Percentiles rank a stretch among this genome's conserved stretches.
phyloP scores from a whole-genome alignment of 768 basidiomycete genomes.

The Lactifluus rugatus region DNA sequence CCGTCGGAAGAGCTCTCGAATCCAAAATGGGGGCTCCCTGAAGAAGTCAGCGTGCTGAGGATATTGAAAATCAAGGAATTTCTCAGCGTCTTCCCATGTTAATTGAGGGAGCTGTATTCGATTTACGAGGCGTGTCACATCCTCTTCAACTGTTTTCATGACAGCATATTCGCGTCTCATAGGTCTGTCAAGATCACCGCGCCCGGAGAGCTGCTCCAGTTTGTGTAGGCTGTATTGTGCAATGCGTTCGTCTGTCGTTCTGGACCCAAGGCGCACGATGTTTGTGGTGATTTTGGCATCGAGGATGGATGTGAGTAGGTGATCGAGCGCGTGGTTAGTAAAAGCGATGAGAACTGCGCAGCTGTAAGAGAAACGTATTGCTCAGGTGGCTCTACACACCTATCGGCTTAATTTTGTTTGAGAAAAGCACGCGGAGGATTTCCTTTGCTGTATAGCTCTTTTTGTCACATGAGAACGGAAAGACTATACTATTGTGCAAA shows the following conservation, averaged over 20 bases:
- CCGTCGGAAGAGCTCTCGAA: not conserved
- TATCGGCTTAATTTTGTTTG: constrained; percentile 44
- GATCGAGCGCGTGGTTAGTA: constrained; percentile 75
- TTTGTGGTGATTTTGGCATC: constrained; percentile 54
- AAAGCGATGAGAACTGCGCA: constrained; percentile 43
- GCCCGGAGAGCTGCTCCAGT: constrained; percentile 37
- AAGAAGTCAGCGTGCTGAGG: constrained; percentile 42
- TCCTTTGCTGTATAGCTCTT: constrained; percentile 63
- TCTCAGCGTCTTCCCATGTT: constrained; percentile 26
- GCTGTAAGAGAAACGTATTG: not conserved
- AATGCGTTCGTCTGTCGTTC: constrained; percentile 52
- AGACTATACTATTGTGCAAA: not conserved
- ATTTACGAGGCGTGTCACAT: constrained; percentile 40
- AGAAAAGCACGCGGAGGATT: constrained; percentile 54
- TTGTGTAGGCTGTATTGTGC: constrained; percentile 50
- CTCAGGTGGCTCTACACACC: constrained; percentile 19
- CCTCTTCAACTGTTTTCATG: constrained; percentile 37
- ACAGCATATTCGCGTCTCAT: constrained; percentile 28
- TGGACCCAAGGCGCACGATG: constrained; percentile 61
- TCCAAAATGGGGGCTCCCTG: constrained; percentile 30
- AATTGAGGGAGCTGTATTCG: constrained; percentile 15
- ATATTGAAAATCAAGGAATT: constrained; percentile 36
- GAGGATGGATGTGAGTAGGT: constrained; percentile 55
- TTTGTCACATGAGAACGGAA: not conserved
- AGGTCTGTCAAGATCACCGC: constrained; percentile 33